Conservation (phyloP, 78 protist genomes). For the Blattamonas nauphoetae region DNA sequence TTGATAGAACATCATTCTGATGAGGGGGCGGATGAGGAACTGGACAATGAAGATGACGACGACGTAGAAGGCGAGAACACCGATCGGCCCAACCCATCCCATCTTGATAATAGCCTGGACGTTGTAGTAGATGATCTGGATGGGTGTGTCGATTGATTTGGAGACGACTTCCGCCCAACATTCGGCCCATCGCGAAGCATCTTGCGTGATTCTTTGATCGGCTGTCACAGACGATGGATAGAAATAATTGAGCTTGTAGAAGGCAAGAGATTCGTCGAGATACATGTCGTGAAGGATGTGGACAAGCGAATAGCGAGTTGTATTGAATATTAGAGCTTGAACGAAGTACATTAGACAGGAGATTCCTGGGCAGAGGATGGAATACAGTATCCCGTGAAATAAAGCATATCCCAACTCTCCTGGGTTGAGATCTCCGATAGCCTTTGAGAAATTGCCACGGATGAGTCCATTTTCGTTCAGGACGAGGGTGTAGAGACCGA, state of each 20-base stretch:
- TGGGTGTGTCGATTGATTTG: neutral
- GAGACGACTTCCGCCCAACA: neutral
- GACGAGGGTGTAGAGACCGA: neutral
- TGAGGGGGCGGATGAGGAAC: neutral
- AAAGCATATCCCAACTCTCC: neutral
- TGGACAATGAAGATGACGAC: neutral
- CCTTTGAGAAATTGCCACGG: neutral
- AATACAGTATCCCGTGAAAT: neutral
- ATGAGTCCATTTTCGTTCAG: neutral
- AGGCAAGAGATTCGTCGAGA: neutral
- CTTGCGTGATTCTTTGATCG: neutral
- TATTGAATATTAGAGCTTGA: neutral
- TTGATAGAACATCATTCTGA: neutral
- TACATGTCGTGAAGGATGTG: neutral
- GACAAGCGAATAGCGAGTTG: neutral
- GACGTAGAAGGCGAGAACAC: neutral
- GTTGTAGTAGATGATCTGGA: neutral
- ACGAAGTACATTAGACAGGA: neutral
- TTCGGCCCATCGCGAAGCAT: neutral
- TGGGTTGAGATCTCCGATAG: neutral
- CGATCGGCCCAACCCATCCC: neutral
- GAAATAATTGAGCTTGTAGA: neutral
- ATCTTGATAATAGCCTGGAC: neutral
- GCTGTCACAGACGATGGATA: neutral
- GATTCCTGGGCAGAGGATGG: neutral